Percentiles rank a stretch among this genome's conserved stretches.
Conservation (phyloP, 176 grass and related monocot genomes). For the Canna indica region DNA sequence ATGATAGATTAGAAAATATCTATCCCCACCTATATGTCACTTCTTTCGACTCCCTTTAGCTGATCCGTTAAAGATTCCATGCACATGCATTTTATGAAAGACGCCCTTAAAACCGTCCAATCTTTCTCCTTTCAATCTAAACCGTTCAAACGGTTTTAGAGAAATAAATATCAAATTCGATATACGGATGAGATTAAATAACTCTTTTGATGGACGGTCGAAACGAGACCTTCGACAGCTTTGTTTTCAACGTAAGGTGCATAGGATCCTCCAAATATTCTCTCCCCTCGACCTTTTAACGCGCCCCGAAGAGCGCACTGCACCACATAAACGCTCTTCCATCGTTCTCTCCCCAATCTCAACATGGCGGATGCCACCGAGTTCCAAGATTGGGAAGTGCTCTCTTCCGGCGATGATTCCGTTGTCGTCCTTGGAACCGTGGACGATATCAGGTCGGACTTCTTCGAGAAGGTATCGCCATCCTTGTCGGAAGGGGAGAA, state of each 20-base stretch:
- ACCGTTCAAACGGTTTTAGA: neutral
- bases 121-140: neutral
- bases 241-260: neutral
- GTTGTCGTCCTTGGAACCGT: neutral
- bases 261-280: neutral
- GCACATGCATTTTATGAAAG: neutral
- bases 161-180: neutral
- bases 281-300: neutral
- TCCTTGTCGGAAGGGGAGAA: neutral
- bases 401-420: neutral
- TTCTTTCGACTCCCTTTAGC: too few species aligned
- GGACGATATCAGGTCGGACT: neutral
- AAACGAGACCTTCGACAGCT: neutral
- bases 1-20: too few species aligned
- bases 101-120: neutral
- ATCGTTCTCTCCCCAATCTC: neutral
- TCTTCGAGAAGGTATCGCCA: neutral
- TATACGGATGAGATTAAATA: neutral
- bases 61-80: neutral
- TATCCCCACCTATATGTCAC: too few species aligned
- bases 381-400: conserved; percentile 23
- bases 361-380: conserved; percentile 20
- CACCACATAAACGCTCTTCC: neutral
- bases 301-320: neutral
- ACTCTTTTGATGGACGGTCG: neutral